These are phyloP conservation scores for Syncephalastrum sp. DNA, from an alignment of 371 early-diverging fungal species.

Conservation along the genomic window DNA sequence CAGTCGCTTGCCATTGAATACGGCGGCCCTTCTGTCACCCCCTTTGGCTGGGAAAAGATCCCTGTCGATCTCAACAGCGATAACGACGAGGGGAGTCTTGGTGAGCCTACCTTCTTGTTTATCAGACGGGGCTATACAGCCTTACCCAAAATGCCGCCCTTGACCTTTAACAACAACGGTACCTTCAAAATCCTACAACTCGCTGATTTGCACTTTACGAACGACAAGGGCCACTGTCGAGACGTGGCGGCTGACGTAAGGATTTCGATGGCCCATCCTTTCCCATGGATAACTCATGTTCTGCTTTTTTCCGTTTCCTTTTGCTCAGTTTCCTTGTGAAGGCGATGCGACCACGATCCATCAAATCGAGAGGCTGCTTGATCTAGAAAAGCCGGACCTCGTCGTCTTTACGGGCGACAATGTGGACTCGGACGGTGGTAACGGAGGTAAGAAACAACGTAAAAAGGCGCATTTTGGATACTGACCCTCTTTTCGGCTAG, in stretches of 20 bases:
- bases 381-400: slow-evolving; percentile 50
- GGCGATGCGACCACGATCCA: slow-evolving; percentile 48
- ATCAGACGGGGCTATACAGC: slow-evolving; percentile 28
- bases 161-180: slow-evolving; percentile 41
- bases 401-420: slow-evolving; percentile 62
- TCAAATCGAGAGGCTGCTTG: slow-evolving; percentile 42
- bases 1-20: slow-evolving; percentile 38
- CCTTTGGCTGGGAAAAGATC: slow-evolving; percentile 35
- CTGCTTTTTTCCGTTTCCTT: neutral
- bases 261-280: neutral
- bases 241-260: slow-evolving; percentile 40
- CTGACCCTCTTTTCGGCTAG: neutral
- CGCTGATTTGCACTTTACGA: slow-evolving; percentile 57
- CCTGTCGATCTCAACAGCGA: slow-evolving; percentile 33
- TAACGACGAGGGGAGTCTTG: slow-evolving; percentile 26
- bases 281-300: too few relatives aligned
- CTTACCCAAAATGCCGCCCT: slow-evolving; percentile 20
- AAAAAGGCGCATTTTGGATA: neutral
- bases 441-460: neutral
- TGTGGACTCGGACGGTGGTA: slow-evolving; percentile 38
- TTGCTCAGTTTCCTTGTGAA: slow-evolving; percentile 34
- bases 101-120: slow-evolving; percentile 36
- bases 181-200: slow-evolving; percentile 56
- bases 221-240: slow-evolving; percentile 43
- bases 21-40: slow-evolving; percentile 23